phyloP scores from a whole-genome alignment of 495 filamentous ascomycete genomes.

The Tuber borchii region DNA sequence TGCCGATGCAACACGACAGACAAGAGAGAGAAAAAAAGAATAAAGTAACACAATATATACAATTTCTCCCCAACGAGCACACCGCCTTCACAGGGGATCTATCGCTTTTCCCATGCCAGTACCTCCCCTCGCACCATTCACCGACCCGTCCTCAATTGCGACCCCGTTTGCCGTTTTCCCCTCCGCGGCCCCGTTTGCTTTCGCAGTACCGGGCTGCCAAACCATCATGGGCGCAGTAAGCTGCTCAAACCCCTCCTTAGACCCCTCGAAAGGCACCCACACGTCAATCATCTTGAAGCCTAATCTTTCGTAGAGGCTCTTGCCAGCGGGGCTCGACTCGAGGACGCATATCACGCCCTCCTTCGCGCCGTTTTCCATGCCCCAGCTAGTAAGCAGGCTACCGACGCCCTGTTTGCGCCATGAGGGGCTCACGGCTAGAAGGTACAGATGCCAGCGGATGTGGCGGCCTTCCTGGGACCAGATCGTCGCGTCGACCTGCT shows the following conservation, averaged over 20 bases:
- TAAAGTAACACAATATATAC: not conserved
- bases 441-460: conserved; percentile 27
- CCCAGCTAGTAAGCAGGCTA: conserved; percentile 27
- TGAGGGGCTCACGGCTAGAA: conserved; percentile 23
- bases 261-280: not conserved
- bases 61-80: not conserved
- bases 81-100: not conserved
- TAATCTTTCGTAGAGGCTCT: conserved; percentile 28
- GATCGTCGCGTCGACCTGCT: not conserved
- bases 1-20: not conserved
- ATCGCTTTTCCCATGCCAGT: not conserved
- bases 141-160: not conserved
- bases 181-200: not conserved
- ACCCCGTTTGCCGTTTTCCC: not conserved
- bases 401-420: conserved; percentile 31
- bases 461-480: not conserved
- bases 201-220: not conserved
- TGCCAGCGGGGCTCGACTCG: conserved; percentile 31
- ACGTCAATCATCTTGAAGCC: conserved; percentile 20
- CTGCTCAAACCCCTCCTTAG: not conserved
- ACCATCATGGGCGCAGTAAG: not conserved
- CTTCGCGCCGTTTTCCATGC: conserved; percentile 28
- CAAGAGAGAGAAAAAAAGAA: not conserved
- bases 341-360: conserved; percentile 32
- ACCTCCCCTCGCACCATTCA: not conserved